Percentiles rank a stretch among this genome's conserved stretches.
Conservation (phyloP, 148 eudicot species). For the Fallopia convolvulus region DNA sequence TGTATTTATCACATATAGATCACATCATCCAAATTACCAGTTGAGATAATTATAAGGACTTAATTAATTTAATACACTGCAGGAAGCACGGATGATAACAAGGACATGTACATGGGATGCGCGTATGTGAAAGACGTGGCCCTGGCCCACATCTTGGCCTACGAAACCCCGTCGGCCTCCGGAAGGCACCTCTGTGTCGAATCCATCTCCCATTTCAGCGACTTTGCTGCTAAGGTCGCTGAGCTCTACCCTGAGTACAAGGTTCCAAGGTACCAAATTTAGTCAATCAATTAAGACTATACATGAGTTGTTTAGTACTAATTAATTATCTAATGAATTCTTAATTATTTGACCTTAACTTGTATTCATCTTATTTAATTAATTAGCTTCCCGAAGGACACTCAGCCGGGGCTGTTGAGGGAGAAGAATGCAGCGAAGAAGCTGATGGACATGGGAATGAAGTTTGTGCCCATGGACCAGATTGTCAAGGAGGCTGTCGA, state of each 20-base stretch:
- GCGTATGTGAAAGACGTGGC: slow-evolving; percentile 87
- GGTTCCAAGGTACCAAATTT: slow-evolving; percentile 50
- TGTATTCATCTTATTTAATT: no score
- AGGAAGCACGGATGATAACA: slow-evolving; percentile 65
- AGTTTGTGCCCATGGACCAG: slow-evolving; percentile 69
- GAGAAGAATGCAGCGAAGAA: slow-evolving; percentile 54
- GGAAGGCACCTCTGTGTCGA: slow-evolving; percentile 92
- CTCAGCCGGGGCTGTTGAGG: slow-evolving; percentile 78
- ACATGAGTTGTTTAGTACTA: no score
- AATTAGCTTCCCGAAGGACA: slow-evolving; percentile 68
- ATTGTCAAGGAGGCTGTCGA: slow-evolving; percentile 77
- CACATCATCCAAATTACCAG: no score
- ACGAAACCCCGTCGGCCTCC: slow-evolving; percentile 58
- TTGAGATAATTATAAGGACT: no score
- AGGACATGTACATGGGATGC: slow-evolving; percentile 62
- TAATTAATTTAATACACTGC: background rate
- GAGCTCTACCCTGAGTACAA: slow-evolving; percentile 73
- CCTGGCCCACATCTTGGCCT: slow-evolving; percentile 73
- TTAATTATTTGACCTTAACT: no score
- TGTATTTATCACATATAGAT: no score
- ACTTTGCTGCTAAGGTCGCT: slow-evolving; percentile 77
- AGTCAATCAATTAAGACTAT: background rate
- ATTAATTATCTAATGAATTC: no score
- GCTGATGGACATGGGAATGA: slow-evolving; percentile 74
- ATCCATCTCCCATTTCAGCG: slow-evolving; percentile 69